These are phyloP conservation scores for Backusella sp. DNA, from an alignment of 192 early-diverging fungal genomes.

Conservation along the genomic window DNA sequence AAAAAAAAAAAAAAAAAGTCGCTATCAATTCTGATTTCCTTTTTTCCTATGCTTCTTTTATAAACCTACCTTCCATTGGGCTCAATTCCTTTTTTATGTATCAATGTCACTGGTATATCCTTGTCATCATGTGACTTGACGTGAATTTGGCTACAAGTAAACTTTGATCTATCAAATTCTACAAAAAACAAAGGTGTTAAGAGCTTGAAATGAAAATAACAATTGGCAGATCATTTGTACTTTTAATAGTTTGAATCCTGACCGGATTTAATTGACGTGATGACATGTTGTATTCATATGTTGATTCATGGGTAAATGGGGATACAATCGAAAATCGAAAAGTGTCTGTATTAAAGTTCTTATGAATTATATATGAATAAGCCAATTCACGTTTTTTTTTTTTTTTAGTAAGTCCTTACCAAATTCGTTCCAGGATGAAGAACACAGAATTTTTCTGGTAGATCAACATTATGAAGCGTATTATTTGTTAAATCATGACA, in stretches of 20 bases:
- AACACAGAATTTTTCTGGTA: constrained; percentile 56
- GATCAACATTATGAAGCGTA: constrained; percentile 38
- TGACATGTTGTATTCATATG: constrained; percentile 66
- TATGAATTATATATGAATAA: neutral
- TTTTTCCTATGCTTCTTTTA: neutral
- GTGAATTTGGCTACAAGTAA: constrained; percentile 46
- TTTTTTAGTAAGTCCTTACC: constrained; percentile 21
- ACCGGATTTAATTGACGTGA: constrained; percentile 40
- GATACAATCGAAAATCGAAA: constrained; percentile 63
- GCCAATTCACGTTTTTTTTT: neutral
- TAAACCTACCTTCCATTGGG: constrained; percentile 38
- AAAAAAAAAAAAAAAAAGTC: neutral
- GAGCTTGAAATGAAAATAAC: neutral
- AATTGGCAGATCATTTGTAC: too few species aligned
- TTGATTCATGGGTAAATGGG: constrained; percentile 64
- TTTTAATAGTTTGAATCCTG: constrained; percentile 44
- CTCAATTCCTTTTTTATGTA: constrained; percentile 50
- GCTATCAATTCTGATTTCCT: neutral
- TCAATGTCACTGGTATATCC: constrained; percentile 65
- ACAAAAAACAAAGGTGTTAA: neutral
- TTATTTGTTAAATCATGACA: constrained; percentile 45
- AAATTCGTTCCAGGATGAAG: constrained; percentile 60
- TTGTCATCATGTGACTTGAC: constrained; percentile 41
- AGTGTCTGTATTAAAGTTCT: constrained; percentile 56
- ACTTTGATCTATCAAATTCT: constrained; percentile 48